Conservation (phyloP, 176 grass and related monocot species). For the Melocanna baccifera region DNA sequence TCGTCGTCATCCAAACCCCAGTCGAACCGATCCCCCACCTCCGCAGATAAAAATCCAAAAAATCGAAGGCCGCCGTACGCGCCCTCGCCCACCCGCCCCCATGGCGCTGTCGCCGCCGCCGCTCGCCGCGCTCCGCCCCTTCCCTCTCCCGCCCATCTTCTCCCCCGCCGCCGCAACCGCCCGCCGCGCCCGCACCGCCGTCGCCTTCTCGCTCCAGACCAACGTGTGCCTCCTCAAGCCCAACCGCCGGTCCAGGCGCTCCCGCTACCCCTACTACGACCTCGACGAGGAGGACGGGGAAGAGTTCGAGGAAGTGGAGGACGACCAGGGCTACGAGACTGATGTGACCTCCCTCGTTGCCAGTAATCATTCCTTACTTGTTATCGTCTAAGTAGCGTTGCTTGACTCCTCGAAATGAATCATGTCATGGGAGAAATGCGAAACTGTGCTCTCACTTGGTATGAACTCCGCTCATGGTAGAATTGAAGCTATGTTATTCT, state of each 20-base stretch:
- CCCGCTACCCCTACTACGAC: constrained; percentile 56
- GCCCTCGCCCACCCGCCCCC: not conserved
- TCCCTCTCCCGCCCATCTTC: not conserved
- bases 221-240: constrained; percentile 45
- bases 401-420: not conserved
- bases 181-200: constrained; percentile 13
- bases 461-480: not conserved
- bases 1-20: constrained; percentile 42
- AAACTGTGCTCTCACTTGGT: not conserved
- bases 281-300: constrained; percentile 37
- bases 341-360: constrained; percentile 37
- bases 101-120: constrained; percentile 54
- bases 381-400: not conserved
- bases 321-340: constrained; percentile 28
- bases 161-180: not conserved
- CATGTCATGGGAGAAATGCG: not conserved
- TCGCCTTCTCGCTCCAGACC: constrained; percentile 53
- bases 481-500: not conserved
- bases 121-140: not conserved
- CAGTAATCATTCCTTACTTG: not conserved
- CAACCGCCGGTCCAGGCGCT: constrained; percentile 48
- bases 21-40: constrained; percentile 26
- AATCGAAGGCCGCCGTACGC: constrained; percentile 31
- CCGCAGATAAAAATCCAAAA: constrained; percentile 47
- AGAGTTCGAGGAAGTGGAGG: constrained; percentile 31